A percentile compares a stretch with the other conserved stretches of the same genome.
phyloP scores from a whole-genome alignment of 2,329 filamentous ascomycete genomes.

The Fusarium sublunatum region DNA sequence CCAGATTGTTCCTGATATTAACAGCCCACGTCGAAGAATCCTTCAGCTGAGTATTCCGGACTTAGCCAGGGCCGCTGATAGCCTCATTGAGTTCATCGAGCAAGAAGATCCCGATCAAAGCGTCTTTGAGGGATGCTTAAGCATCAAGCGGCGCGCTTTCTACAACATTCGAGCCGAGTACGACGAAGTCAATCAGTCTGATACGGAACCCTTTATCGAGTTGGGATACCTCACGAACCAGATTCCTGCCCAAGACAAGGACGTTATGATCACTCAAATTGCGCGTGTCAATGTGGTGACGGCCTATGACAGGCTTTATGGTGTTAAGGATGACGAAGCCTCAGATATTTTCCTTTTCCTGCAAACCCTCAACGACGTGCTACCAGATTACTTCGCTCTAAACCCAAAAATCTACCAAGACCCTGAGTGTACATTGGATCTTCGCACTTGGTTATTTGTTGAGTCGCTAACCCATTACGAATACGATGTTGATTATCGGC shows the following conservation, averaged over 20 bases:
- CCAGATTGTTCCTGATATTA: constrained; percentile 12
- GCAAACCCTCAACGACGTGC: constrained; percentile 46
- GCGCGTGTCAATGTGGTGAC: constrained; percentile 52
- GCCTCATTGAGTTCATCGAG: constrained; percentile 45
- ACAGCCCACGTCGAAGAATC: constrained; percentile 36
- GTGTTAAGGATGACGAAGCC: constrained; percentile 13
- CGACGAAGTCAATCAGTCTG: constrained; percentile 21
- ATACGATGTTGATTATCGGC: constrained; percentile 20
- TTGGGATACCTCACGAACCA: constrained; percentile 20
- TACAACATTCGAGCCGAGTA: constrained; percentile 44
- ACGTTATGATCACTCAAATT: constrained; percentile 31
- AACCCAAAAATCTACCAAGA: constrained; percentile 18
- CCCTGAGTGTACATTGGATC: constrained; percentile 48
- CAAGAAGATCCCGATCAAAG: constrained; percentile 26
- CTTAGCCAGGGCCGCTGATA: constrained; percentile 44
- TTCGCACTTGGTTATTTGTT: constrained; percentile 54
- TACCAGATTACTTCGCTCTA: constrained; percentile 47
- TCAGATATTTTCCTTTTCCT: constrained; percentile 47
- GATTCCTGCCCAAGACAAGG: constrained; percentile 1
- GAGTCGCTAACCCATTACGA: constrained; percentile 37
- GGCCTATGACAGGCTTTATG: constrained; percentile 47
- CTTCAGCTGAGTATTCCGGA: constrained; percentile 45
- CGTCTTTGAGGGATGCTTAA: constrained; percentile 40
- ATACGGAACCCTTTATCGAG: constrained; percentile 47
- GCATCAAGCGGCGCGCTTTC: constrained; percentile 46